These are phyloP conservation scores for Torulaspora delbrueckii DNA, from an alignment of 805 yeast genomes.

Conservation along the genomic window DNA sequence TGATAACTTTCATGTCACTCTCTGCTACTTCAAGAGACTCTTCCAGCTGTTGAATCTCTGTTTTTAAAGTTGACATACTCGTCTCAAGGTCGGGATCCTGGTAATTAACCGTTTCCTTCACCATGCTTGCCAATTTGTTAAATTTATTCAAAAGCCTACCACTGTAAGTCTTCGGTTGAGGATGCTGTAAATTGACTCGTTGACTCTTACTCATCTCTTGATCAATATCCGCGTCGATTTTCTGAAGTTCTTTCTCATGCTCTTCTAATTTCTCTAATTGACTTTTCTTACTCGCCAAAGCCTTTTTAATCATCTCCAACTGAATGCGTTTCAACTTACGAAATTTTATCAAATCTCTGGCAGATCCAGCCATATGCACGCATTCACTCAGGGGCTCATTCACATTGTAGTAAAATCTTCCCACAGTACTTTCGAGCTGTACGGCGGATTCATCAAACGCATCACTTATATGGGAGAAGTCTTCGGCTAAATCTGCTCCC, in stretches of 20 bases:
- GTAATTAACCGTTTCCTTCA: constrained; percentile 32
- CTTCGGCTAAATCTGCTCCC: constrained; percentile 27
- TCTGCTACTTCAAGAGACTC: constrained; percentile 27
- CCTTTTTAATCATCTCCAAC: constrained; percentile 24
- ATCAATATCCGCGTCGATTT: constrained; percentile 24
- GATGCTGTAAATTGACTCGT: constrained; percentile 19
- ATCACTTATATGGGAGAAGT: constrained; percentile 27
- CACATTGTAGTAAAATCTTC: constrained; percentile 31
- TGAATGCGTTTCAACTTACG: constrained; percentile 32
- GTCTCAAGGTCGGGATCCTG: constrained; percentile 29
- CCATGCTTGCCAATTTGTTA: constrained; percentile 30
- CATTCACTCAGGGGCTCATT: constrained; percentile 33
- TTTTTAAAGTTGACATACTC: constrained; percentile 18
- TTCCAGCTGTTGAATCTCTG: constrained; percentile 25
- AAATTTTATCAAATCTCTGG: constrained; percentile 30
- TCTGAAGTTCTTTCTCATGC: constrained; percentile 24
- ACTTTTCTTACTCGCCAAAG: constrained; percentile 20
- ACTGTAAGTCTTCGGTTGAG: constrained; percentile 22
- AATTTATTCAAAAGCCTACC: constrained; percentile 28
- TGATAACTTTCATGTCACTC: constrained; percentile 30
- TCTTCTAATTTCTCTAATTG: constrained; percentile 28
- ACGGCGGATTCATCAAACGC: constrained; percentile 25
- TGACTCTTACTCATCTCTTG: constrained; percentile 22
- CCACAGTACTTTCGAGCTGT: constrained; percentile 27
- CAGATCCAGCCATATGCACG: constrained; percentile 31